Evolutionary conservation across 2,329 filamentous ascomycete genomes (phyloP).

Genomic region (Sordariomycetes sp.): DNA sequence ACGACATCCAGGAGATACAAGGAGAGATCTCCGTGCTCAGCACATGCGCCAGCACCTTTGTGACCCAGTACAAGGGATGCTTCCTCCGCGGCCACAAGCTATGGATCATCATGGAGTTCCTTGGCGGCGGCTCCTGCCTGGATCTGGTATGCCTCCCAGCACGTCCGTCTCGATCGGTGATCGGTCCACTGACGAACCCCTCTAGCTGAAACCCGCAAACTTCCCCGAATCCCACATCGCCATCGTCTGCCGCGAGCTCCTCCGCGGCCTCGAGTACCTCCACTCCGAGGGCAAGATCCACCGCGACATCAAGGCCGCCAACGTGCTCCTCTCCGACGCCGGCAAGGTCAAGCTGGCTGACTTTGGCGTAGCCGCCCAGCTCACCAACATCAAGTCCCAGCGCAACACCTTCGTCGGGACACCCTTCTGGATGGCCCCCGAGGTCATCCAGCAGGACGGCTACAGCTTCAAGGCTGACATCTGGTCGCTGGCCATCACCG

Average conservation of each 20-base stretch:
- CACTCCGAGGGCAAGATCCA: slow-evolving; percentile 94
- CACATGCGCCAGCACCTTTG: slow-evolving; percentile 86
- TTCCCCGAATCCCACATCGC: slow-evolving; percentile 88
- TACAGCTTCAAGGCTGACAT: slow-evolving; percentile 87
- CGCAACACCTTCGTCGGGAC: slow-evolving; percentile 96
- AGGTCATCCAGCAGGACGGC: slow-evolving; percentile 80
- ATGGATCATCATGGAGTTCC: slow-evolving; percentile 99
- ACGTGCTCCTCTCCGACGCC: slow-evolving; percentile 80
- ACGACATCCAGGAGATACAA: slow-evolving; percentile 97
- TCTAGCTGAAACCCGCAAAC: slow-evolving; percentile 74
- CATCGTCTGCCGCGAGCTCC: slow-evolving; percentile 84
- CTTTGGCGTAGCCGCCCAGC: slow-evolving; percentile 91
- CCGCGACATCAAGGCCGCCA: slow-evolving; percentile 92
- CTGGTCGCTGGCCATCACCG: slow-evolving; percentile 86
- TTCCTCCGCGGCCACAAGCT: slow-evolving; percentile 94
- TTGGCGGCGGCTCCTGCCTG: slow-evolving; percentile 89
- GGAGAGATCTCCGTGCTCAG: slow-evolving; percentile 93
- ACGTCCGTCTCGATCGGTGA: slow-evolving; percentile 3
- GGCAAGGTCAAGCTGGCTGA: slow-evolving; percentile 94
- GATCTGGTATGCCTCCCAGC: slow-evolving; percentile 57
- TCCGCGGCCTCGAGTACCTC: slow-evolving; percentile 84
- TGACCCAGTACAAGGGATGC: slow-evolving; percentile 93
- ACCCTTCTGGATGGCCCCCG: slow-evolving; percentile 94
- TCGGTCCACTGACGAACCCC: neutral
- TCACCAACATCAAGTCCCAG: slow-evolving; percentile 96